Percentiles rank a stretch among this genome's conserved stretches.
Evolutionary conservation across 768 basidiomycete genomes (phyloP).

Genomic region (Gautieria morchelliformis): DNA sequence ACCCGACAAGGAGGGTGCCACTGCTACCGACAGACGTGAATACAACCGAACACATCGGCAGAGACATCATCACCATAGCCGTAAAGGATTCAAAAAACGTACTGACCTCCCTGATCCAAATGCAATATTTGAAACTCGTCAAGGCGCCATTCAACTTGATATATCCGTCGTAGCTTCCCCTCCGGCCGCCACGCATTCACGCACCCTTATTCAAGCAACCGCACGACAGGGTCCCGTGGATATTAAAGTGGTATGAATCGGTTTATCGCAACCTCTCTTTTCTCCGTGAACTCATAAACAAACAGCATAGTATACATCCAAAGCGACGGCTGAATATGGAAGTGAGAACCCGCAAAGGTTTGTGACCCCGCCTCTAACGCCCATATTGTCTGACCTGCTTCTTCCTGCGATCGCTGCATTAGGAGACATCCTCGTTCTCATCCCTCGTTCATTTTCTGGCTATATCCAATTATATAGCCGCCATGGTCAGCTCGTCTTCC

Average conservation of each 20-base stretch:
- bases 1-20: not conserved
- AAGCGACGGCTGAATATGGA: not conserved
- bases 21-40: not conserved
- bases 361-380: not conserved
- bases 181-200: not conserved
- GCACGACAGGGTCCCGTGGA: constrained; percentile 3
- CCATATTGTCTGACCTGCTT: not conserved
- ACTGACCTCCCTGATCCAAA: constrained; percentile 3
- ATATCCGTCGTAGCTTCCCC: constrained; percentile 3
- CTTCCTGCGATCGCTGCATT: not conserved
- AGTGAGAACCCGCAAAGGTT: not conserved
- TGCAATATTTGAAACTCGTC: constrained; percentile 6
- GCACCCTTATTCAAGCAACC: constrained; percentile 4
- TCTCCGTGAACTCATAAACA: not conserved
- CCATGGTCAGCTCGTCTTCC: not conserved
- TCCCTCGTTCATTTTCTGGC: constrained; percentile 9
- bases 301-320: not conserved
- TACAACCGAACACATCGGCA: not conserved
- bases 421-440: constrained; percentile 4
- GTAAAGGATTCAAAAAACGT: constrained; percentile 3
- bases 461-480: constrained; percentile 7
- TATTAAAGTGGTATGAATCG: constrained; percentile 1
- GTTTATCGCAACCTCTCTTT: not conserved
- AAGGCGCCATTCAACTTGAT: constrained; percentile 2
- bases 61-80: constrained; percentile 3